Evolutionary conservation across 176 grass and related monocot species (phyloP).

Genomic region (Oryza longistaminata): DNA sequence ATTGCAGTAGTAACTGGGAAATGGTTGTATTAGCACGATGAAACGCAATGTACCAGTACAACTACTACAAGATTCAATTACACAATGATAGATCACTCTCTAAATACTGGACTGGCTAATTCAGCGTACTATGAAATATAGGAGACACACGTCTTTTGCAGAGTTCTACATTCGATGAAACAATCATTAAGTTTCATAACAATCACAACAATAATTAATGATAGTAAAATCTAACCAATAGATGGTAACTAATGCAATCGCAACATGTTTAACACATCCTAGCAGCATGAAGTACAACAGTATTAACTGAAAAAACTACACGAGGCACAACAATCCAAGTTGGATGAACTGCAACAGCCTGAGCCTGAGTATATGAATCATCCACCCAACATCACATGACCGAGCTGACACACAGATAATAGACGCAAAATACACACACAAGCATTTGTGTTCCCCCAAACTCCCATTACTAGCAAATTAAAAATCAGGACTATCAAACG

Average conservation of each 20-base stretch:
- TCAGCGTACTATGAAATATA: not conserved
- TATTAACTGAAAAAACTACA: not conserved
- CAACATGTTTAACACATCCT: not conserved
- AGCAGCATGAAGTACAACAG: not conserved
- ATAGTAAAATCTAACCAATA: not conserved
- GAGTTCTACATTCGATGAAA: not conserved
- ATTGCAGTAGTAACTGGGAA: not conserved
- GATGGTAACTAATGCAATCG: not conserved
- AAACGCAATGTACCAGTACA: not conserved
- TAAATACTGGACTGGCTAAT: not conserved
- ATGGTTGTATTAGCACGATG: not conserved
- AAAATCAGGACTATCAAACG: too few species aligned
- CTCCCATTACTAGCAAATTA: too few species aligned
- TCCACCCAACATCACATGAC: too few species aligned
- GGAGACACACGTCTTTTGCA: not conserved
- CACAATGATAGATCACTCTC: too few species aligned
- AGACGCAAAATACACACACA: too few species aligned
- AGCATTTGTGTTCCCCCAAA: too few species aligned
- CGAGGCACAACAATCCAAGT: too few species aligned
- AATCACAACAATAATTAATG: not conserved
- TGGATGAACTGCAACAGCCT: too few species aligned
- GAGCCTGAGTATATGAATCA: too few species aligned
- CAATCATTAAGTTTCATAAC: not conserved
- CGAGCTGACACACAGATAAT: too few species aligned
- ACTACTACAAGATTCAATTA: too few species aligned